Percentiles rank a stretch among this genome's conserved stretches.
Evolutionary conservation across 129 eudicot genomes (phyloP).

Genomic region (Saussurea involucrata): DNA sequence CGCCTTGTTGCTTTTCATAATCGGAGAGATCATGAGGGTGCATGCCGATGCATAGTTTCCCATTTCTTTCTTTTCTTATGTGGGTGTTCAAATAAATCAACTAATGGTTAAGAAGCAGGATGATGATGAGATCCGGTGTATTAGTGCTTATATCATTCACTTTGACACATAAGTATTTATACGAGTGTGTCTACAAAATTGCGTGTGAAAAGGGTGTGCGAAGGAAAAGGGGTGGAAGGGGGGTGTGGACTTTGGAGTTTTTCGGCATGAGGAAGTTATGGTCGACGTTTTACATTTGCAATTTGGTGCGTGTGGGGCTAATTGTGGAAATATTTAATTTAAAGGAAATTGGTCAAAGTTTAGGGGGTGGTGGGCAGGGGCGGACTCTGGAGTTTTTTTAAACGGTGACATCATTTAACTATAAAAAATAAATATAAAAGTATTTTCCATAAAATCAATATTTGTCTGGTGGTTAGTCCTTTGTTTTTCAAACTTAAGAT

Average conservation of each 20-base stretch:
- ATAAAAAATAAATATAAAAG: no score
- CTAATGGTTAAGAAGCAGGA: background rate
- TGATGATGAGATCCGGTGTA: background rate
- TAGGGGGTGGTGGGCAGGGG: background rate
- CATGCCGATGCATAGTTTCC: conserved; percentile 65
- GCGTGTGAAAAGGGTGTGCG: conserved; percentile 18
- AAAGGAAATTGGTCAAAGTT: conserved; percentile 19
- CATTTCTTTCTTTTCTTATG: conserved; percentile 20
- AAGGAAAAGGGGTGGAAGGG: conserved; percentile 30
- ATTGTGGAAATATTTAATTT: background rate
- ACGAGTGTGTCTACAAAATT: background rate
- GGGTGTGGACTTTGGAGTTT: background rate
- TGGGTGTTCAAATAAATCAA: background rate
- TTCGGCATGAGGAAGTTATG: conserved; percentile 19
- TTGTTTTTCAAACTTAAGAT: no score
- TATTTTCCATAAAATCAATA: no score
- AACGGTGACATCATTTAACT: no score
- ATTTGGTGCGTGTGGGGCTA: conserved; percentile 27
- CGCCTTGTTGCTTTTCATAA: conserved; percentile 41
- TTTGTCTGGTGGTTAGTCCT: no score
- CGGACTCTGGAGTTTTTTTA: no score
- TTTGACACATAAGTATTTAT: background rate
- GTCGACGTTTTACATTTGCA: conserved; percentile 4
- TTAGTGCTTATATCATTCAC: background rate
- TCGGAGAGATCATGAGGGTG: conserved; percentile 26